phyloP scores from a whole-genome alignment of 1,139 yeast species.

The Suhomyces terraborum region DNA sequence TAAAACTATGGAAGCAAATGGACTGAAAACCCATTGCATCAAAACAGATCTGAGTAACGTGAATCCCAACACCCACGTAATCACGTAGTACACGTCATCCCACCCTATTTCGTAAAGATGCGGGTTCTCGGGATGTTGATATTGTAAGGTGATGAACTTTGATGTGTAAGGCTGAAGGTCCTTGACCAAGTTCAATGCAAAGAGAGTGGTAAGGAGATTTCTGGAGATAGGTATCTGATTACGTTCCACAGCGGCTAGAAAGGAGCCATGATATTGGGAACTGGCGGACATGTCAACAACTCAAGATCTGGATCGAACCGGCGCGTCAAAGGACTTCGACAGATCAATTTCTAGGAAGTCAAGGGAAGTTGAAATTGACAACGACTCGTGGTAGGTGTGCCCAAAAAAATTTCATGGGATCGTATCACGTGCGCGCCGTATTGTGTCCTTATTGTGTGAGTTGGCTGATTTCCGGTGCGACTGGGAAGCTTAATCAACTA shows the following conservation, averaged over 20 bases:
- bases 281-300: slow-evolving; percentile 2
- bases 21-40: slow-evolving; percentile 60
- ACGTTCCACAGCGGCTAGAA: slow-evolving; percentile 36
- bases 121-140: slow-evolving; percentile 23
- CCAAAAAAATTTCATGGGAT: slow-evolving; percentile 4
- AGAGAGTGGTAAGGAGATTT: slow-evolving; percentile 30
- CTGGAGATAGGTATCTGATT: slow-evolving; percentile 44
- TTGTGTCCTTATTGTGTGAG: neutral
- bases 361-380: slow-evolving; percentile 5
- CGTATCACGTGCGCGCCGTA: neutral
- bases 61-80: slow-evolving; percentile 56
- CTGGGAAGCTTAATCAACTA: neutral
- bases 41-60: slow-evolving; percentile 61
- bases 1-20: slow-evolving; percentile 51
- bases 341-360: neutral
- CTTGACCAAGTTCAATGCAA: slow-evolving; percentile 30
- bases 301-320: slow-evolving; percentile 1
- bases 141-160: slow-evolving; percentile 54
- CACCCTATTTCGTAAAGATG: slow-evolving; percentile 53
- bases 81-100: slow-evolving; percentile 58
- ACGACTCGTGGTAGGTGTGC: slow-evolving; percentile 1
- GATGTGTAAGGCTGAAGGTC: slow-evolving; percentile 28
- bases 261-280: slow-evolving; percentile 19
- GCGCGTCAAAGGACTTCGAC: slow-evolving; percentile 1
- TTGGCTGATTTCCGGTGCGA: neutral